Evolutionary conservation across 495 filamentous ascomycete genomes (phyloP).

Genomic region (Trichoderma reesei): DNA sequence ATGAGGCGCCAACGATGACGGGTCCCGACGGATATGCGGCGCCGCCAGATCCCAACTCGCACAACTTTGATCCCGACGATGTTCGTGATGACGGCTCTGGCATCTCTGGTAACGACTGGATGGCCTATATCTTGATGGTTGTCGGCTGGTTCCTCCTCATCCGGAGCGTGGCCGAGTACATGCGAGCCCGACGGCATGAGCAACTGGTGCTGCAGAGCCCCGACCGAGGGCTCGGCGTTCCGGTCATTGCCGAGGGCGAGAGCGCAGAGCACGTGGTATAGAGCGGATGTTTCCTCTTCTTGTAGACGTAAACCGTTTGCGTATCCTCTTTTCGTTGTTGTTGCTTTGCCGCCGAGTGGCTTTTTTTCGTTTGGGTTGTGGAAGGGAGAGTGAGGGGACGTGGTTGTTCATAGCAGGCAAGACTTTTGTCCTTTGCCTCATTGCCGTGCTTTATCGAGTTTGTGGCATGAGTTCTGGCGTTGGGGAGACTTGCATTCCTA

Average conservation of each 20-base stretch:
- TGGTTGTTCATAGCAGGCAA: background rate
- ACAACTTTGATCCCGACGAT: constrained; percentile 71
- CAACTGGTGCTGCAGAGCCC: constrained; percentile 89
- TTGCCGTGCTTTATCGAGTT: background rate
- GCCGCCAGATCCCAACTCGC: constrained; percentile 79
- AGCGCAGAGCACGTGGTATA: constrained; percentile 73
- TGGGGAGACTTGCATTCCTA: background rate
- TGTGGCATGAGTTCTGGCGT: background rate
- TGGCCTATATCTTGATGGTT: constrained; percentile 93
- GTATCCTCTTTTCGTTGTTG: constrained; percentile 3
- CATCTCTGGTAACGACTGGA: constrained; percentile 68
- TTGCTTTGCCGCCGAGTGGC: background rate
- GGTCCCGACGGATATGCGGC: constrained; percentile 44
- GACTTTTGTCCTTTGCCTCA: background rate
- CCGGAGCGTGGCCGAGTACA: constrained; percentile 75
- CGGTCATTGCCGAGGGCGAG: constrained; percentile 85
- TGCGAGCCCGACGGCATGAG: constrained; percentile 80
- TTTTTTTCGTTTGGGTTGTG: background rate
- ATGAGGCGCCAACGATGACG: constrained; percentile 36
- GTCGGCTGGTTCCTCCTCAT: constrained; percentile 98
- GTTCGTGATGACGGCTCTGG: constrained; percentile 40
- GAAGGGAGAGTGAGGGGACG: background rate
- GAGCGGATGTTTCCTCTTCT: background rate
- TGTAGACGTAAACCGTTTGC: background rate
- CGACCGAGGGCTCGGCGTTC: constrained; percentile 74